Evolutionary conservation across 371 early-diverging fungal genomes (phyloP).

Genomic region (Mucor piriformis): DNA sequence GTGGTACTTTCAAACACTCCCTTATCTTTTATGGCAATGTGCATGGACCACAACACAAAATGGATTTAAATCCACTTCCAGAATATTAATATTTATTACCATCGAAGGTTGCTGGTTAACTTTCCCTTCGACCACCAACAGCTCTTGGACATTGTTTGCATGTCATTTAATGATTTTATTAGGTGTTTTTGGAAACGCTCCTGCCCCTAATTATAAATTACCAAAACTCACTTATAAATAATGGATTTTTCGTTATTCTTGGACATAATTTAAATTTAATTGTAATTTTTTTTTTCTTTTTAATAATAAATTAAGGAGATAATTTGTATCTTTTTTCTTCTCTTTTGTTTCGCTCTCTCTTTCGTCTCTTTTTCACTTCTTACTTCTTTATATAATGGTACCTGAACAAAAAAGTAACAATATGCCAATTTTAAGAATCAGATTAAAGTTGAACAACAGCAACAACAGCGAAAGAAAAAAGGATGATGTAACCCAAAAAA

Average conservation of each 20-base stretch:
- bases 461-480: neutral
- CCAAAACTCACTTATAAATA: conserved; percentile 6
- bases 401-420: neutral
- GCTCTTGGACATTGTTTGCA: conserved; percentile 40
- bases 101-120: conserved; percentile 55
- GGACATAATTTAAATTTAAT: conserved; percentile 2
- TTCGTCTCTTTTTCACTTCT: neutral
- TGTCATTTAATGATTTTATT: conserved; percentile 41
- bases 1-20: conserved; percentile 89
- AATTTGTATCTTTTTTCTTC: neutral
- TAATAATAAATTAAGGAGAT: conserved; percentile 3
- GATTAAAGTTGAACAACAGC: neutral
- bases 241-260: neutral
- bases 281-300: neutral
- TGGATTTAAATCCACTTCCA: conserved; percentile 8
- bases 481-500: neutral
- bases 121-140: conserved; percentile 47
- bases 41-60: conserved; percentile 17
- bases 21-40: conserved; percentile 74
- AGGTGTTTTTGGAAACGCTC: conserved; percentile 26
- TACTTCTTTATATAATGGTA: neutral
- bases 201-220: conserved; percentile 12
- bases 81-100: conserved; percentile 40
- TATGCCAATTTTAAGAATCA: neutral
- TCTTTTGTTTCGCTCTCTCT: neutral